Evolutionary conservation across 225 moss, liverwort and hornwort species (phyloP), one percentile per base, ranked within the genome.

Genomic region (Ulota crispa): DNA sequence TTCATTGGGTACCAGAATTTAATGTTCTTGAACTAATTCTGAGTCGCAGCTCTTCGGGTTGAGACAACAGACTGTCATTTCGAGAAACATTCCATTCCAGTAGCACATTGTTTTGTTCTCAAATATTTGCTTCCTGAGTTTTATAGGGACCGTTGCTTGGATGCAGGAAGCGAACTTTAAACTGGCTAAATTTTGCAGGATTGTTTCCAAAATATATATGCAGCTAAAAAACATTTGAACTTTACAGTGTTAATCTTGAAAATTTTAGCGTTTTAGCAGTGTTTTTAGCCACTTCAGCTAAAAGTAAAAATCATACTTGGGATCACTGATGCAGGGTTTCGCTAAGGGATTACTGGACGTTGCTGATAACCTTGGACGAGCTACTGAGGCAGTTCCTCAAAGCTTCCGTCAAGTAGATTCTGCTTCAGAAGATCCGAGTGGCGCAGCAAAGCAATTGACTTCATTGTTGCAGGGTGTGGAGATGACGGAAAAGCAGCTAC

Each of bases 401-500:
- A 87, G 80, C 34, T 92, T 92, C 47, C 93, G 88, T 36, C 86
- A 92, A 66, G 57, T 82, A 28, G 71, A 81, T 63, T 72, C 82
- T 52, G 85, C 76, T 78, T 18, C 65, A 68, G 86, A 88, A 73
- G 95, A 93, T 78, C 69, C 88, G 20, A 82, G 82, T 73, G 90
- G 83, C 70, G 91, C 88, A 47, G 39, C 89, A 5, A 93, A 95
- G 83, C 81, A 85, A 55, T 80, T 97, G 27, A 88, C 83, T 66
- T 84, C 90, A 13, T 84, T 97, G 53, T 76, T 95, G 65, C 91
- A 92, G 75, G 96, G 96, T 45, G 95, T 97, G 82, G 91, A 92
- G 79, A 95, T 97, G 93, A 97, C 96, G 54, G 92, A 95, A 76
- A 97, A 91, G 75, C 95, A 95, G 85, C 82, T 97, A 43, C 88